Percentiles rank a stretch among this genome's conserved stretches.
Conservation (phyloP, 768 basidiomycete genomes). For the Psilocybe tampanensis region DNA sequence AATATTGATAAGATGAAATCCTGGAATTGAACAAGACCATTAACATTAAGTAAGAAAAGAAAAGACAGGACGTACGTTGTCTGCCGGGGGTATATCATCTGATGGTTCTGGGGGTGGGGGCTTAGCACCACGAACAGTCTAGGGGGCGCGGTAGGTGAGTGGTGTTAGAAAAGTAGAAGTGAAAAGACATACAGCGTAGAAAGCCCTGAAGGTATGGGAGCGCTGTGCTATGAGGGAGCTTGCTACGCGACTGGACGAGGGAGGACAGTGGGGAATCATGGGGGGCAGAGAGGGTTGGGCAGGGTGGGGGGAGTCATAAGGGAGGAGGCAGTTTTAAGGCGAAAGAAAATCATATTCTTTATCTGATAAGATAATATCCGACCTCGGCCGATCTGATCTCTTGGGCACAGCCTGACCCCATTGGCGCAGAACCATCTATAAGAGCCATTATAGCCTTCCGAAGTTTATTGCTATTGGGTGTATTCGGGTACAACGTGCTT, state of each 20-base stretch:
- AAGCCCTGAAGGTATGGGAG: conserved; percentile 48
- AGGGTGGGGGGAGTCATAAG: conserved; percentile 25
- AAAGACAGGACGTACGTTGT: conserved; percentile 45
- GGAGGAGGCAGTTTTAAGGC: conserved; percentile 33
- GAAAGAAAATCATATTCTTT: conserved; percentile 21
- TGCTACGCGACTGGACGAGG: conserved; percentile 33
- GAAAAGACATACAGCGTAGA: conserved; percentile 52
- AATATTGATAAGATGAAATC: conserved; percentile 97
- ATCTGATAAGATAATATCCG: conserved; percentile 34
- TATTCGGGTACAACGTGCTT: conserved; percentile 10
- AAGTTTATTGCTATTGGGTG: conserved; percentile 16
- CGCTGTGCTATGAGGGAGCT: conserved; percentile 37
- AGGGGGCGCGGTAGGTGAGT: conserved; percentile 6
- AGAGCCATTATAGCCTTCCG: conserved; percentile 12
- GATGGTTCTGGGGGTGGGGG: conserved; percentile 33
- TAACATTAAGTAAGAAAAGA: too few relatives aligned
- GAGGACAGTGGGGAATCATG: conserved; percentile 40
- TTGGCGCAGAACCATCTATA: conserved; percentile 7
- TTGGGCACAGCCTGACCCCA: neutral
- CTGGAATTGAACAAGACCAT: conserved; percentile 41
- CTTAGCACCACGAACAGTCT: conserved; percentile 47
- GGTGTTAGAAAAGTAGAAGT: conserved; percentile 13
- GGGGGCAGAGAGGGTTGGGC: conserved; percentile 12
- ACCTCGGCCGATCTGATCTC: conserved; percentile 10
- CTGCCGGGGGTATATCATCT: conserved; percentile 45